These are phyloP conservation scores for Mycocalia duriaeana DNA, from an alignment of 1,284 basidiomycete genomes.

Conservation along the genomic window DNA sequence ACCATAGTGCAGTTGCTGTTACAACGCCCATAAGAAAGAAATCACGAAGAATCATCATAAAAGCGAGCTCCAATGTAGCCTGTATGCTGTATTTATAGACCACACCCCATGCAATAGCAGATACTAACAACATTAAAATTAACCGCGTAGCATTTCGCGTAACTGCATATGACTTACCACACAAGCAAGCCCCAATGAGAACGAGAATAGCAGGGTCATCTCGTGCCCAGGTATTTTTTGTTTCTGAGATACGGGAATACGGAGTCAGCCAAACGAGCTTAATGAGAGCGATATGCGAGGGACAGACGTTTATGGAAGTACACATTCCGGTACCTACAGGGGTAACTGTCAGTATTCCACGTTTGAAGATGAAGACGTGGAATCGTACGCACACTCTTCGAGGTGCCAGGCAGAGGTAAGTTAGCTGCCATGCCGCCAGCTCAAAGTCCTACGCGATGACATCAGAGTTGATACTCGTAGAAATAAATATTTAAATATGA, in stretches of 20 bases:
- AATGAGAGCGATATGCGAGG: not conserved
- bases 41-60: constrained; percentile 84
- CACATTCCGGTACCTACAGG: constrained; percentile 76
- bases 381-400: constrained; percentile 74
- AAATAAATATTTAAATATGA: too few relatives aligned
- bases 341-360: constrained; percentile 4
- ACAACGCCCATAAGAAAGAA: constrained; percentile 74
- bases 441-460: constrained; percentile 76
- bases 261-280: too few relatives aligned
- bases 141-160: not conserved
- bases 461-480: constrained; percentile 1
- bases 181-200: constrained; percentile 73
- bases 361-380: not conserved
- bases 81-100: constrained; percentile 66
- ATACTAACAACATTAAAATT: constrained; percentile 39
- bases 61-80: constrained; percentile 57
- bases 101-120: constrained; percentile 81
- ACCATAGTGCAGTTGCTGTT: constrained; percentile 79
- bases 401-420: constrained; percentile 86
- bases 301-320: constrained; percentile 85
- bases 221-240: constrained; percentile 96
- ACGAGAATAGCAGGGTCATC: constrained; percentile 93
- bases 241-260: constrained; percentile 49
- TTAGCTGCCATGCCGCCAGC: constrained; percentile 89
- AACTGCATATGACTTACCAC: constrained; percentile 42